Evolutionary conservation across 208 protist genomes (phyloP), one percentile per base, ranked within the genome.

Genomic region (Trypanosoma cruzi): DNA sequence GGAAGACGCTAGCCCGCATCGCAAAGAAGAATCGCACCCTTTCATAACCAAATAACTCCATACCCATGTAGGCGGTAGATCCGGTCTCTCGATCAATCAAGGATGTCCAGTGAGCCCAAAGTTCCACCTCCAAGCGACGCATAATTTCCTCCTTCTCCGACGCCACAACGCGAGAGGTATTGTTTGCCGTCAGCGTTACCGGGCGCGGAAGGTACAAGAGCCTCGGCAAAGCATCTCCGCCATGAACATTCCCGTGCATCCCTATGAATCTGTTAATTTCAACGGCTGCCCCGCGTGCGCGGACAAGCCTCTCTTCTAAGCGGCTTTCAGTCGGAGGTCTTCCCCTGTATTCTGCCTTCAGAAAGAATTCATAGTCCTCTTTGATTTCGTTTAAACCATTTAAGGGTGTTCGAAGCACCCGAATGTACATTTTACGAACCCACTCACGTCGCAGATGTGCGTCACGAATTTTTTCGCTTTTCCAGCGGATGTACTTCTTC

Each of bases 291-390:
- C 60, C 49, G n/a, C 53, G 60, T 1, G 68, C 75, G 18, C 68
- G 29, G 24, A 69, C 14, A 80, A 71, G 71, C n/a, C 75, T 34
- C 46, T 79, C 73, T 28, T 79, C 67, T 49, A 73, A 24, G 26
- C 63, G 67, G 31, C 63, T 84, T 14, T 92, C 86, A 1, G 74
- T 60, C 26, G 79, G 76, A 22, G 89, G 60, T 28, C 82, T 76
- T 3, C 81, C 84, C 57, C 85, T 68, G 52, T 81, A 86, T 49
- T 93, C 88, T 3, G 72, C 50, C 2, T 71, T 71, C n/a, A 92
- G 22, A 71, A 96, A 94, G 16, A 68, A 63, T 40, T 94, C 88
- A 66, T 89, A 96, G 31, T 86, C 79, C 40, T 91, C 82, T 75
- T 91, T 92, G 32, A 93, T 67, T 26, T 85, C 79, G 11, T 92